Conservation (phyloP, 2,329 filamentous ascomycete species). For the Fusarium avenaceum region DNA sequence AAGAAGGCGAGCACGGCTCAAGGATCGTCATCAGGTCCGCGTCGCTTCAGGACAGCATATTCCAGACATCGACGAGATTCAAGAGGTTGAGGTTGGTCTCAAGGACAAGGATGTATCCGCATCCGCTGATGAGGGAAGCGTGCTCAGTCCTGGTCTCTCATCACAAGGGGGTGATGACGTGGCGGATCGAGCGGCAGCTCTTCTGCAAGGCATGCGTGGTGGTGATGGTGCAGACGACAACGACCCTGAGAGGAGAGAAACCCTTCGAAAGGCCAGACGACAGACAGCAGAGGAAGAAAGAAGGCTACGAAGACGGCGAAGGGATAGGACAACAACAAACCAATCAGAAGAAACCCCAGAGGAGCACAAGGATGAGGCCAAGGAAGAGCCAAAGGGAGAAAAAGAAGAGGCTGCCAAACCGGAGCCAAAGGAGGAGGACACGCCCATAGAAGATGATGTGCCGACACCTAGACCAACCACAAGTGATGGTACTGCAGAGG, state of each 20-base stretch:
- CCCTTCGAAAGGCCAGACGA: slow-evolving; percentile 70
- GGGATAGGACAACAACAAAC: slow-evolving; percentile 68
- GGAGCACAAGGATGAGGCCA: slow-evolving; percentile 40
- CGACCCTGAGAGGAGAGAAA: slow-evolving; percentile 67
- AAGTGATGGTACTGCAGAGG: slow-evolving; percentile 29
- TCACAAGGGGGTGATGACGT: slow-evolving; percentile 76
- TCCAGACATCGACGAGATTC: slow-evolving; percentile 75
- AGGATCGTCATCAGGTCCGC: slow-evolving; percentile 90
- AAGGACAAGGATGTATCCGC: slow-evolving; percentile 53
- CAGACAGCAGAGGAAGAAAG: slow-evolving; percentile 87
- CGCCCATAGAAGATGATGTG: slow-evolving; percentile 35
- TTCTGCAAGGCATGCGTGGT: slow-evolving; percentile 86
- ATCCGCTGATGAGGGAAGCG: slow-evolving; percentile 63
- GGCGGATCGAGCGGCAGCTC: slow-evolving; percentile 83
- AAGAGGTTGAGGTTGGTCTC: slow-evolving; percentile 64
- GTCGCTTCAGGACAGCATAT: slow-evolving; percentile 90
- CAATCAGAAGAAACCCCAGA: slow-evolving; percentile 49
- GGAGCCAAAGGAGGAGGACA: slow-evolving; percentile 27
- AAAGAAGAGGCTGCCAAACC: slow-evolving; percentile 36
- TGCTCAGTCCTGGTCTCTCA: slow-evolving; percentile 65
- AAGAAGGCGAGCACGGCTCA: slow-evolving; percentile 85
- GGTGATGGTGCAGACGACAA: slow-evolving; percentile 69
- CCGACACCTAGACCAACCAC: slow-evolving; percentile 40
- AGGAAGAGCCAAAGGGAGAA: slow-evolving; percentile 42
- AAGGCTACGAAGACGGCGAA: slow-evolving; percentile 73